phyloP scores from a whole-genome alignment of 306 rosid genomes.

The Inga leiocalycina region DNA sequence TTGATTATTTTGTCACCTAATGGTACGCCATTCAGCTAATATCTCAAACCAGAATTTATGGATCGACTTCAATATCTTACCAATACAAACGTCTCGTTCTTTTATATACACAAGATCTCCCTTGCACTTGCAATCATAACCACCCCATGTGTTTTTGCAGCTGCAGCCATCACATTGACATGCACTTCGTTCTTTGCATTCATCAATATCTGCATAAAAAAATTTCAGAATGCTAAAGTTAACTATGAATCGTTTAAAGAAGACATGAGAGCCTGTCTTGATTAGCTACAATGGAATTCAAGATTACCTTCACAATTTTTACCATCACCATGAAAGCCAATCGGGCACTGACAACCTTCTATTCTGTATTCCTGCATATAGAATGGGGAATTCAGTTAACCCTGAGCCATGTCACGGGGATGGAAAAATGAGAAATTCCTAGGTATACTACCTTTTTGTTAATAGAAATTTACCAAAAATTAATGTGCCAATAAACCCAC shows the following conservation, averaged over 20 bases:
- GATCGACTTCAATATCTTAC: slow-evolving; percentile 34
- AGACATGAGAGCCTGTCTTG: not conserved
- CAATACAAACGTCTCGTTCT: slow-evolving; percentile 56
- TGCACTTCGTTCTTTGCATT: slow-evolving; percentile 51
- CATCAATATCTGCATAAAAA: slow-evolving; percentile 45
- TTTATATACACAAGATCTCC: slow-evolving; percentile 52
- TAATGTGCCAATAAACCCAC: not conserved
- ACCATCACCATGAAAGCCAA: slow-evolving; percentile 79
- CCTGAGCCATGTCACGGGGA: slow-evolving; percentile 17
- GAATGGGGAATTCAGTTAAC: slow-evolving; percentile 35
- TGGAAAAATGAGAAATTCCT: not conserved
- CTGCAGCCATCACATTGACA: slow-evolving; percentile 56
- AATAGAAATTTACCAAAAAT: not conserved
- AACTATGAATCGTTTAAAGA: not conserved
- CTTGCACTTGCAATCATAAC: slow-evolving; percentile 56
- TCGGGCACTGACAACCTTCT: slow-evolving; percentile 78
- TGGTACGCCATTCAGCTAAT: slow-evolving; percentile 3
- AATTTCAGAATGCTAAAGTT: not conserved
- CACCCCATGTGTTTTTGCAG: slow-evolving; percentile 57
- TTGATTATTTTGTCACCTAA: slow-evolving; percentile 1
- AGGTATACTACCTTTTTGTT: not conserved
- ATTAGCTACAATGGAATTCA: slow-evolving; percentile 17
- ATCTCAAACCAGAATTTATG: slow-evolving; percentile 7
- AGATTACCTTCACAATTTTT: slow-evolving; percentile 67
- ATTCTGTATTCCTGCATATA: slow-evolving; percentile 58